Base-by-base conservation (phyloP, 768 basidiomycete genomes). In the Lentinula aciculospora region DNA sequence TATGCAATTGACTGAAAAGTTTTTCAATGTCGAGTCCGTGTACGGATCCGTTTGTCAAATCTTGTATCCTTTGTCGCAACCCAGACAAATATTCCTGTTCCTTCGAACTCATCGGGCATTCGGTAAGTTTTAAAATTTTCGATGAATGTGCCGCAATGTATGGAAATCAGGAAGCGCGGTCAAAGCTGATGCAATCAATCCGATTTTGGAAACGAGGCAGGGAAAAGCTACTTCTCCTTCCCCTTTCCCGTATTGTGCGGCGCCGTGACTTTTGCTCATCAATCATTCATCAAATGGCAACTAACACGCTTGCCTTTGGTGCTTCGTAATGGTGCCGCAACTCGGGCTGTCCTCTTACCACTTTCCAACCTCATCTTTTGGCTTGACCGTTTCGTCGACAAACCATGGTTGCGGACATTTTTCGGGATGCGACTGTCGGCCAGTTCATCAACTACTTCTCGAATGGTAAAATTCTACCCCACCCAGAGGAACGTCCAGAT, bases 341-440 rank as follows among this genome's bases (percentile, higher is more conserved):
- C 37, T 39, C 37, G n/a, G 37, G 15, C 47, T 48, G 13, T 48
- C 15, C 25, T 15, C 12, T 29, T 31, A 34, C 17, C 17, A 27
- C 7, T 48, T 29, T 7, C 29, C 13, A 4, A 7, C 31, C 25
- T 46, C 8, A 46, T 46, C 21, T 13, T 46, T 21, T 25, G 8
- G 9, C 15, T 19, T 13, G n/a, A 28, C 15, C 31, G 25, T 13
- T 34, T 29, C 28, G 8, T n/a, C 12, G 27, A 23, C 25, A 15
- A 36, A 25, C 36, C 34, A 53, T 53, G 51, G 32, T 53, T 23
- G 51, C 49, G 36, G 57, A 64, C 7, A 58, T 67, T 1, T 60
- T 72, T 31, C 67, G 63, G 48, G 69, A 71, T 58, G 66, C 70
- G 1, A 60, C 67, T 25, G 57, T 68, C 53, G 70, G 69, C n/a